Percentiles rank a stretch among this genome's conserved stretches.
phyloP scores from a whole-genome alignment of 306 rosid species.

The Lithocarpus polystachyus region DNA sequence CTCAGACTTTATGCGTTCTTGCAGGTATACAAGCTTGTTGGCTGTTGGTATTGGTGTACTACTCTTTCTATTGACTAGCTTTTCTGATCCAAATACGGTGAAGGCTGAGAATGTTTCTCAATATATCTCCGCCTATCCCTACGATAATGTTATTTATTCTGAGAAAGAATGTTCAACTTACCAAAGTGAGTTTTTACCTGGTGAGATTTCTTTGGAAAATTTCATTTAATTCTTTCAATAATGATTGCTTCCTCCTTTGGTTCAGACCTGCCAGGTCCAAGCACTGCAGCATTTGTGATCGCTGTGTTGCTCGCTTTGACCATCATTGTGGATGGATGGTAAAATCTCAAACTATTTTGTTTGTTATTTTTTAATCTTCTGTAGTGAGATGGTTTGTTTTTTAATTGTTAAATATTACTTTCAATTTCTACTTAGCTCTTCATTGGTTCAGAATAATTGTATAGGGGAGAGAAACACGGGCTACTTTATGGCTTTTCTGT shows the following conservation, averaged over 20 bases:
- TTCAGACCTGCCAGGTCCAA: too few species aligned
- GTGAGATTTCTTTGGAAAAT: background rate
- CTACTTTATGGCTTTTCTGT: constrained; percentile 84
- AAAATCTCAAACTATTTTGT: constrained; percentile 21
- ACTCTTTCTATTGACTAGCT: constrained; percentile 89
- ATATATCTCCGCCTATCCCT: constrained; percentile 78
- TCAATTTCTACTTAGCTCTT: constrained; percentile 27
- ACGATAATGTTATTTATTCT: constrained; percentile 69
- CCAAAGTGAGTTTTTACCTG: constrained; percentile 57
- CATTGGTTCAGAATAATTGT: constrained; percentile 78
- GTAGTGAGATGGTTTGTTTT: background rate
- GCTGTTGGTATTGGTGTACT: constrained; percentile 75
- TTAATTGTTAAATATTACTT: constrained; percentile 5
- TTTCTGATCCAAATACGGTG: constrained; percentile 77
- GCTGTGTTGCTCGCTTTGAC: too few species aligned
- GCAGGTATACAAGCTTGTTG: constrained; percentile 74
- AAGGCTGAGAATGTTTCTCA: constrained; percentile 67
- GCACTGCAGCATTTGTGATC: too few species aligned
- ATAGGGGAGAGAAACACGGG: constrained; percentile 87
- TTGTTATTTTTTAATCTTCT: constrained; percentile 8
- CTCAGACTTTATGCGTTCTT: constrained; percentile 28
- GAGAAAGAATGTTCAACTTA: constrained; percentile 86
- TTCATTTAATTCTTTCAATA: constrained; percentile 1
- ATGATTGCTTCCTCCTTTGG: too few species aligned
- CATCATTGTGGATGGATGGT: constrained; percentile 99